Evolutionary conservation across 768 basidiomycete genomes (phyloP).

Genomic region (Steccherinum ochraceum): DNA sequence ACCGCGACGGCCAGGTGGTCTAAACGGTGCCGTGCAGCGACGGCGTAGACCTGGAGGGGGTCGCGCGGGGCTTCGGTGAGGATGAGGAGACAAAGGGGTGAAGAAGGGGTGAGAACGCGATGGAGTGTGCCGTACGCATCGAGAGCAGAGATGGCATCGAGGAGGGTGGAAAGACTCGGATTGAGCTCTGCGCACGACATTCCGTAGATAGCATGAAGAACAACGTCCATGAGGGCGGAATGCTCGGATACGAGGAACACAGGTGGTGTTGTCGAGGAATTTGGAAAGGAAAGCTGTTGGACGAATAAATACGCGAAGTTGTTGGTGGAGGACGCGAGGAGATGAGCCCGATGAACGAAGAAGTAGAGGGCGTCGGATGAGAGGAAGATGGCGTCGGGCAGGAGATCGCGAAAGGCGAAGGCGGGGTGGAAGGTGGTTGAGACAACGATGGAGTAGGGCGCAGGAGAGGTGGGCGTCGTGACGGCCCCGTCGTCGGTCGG

Average conservation of each 20-base stretch:
- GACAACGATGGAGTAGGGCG: too few species aligned
- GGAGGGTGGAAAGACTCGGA: slow-evolving; percentile 19
- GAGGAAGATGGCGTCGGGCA: slow-evolving; percentile 18
- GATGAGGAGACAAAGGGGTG: slow-evolving; percentile 25
- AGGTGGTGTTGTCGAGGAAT: slow-evolving; percentile 32
- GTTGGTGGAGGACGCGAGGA: slow-evolving; percentile 19
- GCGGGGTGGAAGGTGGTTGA: slow-evolving; percentile 17
- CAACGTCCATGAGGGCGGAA: slow-evolving; percentile 22
- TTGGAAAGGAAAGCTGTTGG: too few species aligned
- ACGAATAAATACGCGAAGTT: slow-evolving; percentile 15
- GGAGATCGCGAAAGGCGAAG: slow-evolving; percentile 1
- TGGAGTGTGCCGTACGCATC: slow-evolving; percentile 18
- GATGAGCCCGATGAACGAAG: slow-evolving; percentile 19
- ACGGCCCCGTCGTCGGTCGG: too few species aligned
- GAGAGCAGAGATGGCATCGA: slow-evolving; percentile 16
- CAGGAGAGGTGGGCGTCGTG: too few species aligned
- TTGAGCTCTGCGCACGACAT: slow-evolving; percentile 18
- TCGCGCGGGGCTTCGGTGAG: slow-evolving; percentile 26
- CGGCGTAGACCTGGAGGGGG: slow-evolving; percentile 33
- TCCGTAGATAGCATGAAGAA: slow-evolving; percentile 27
- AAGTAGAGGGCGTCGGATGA: slow-evolving; percentile 25
- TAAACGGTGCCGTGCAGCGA: slow-evolving; percentile 30
- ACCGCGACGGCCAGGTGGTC: slow-evolving; percentile 30
- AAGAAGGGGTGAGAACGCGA: slow-evolving; percentile 18
- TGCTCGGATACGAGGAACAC: slow-evolving; percentile 21